Evolutionary conservation across 495 filamentous ascomycete species (phyloP).

Genomic region (Chaetomidium leptoderma): DNA sequence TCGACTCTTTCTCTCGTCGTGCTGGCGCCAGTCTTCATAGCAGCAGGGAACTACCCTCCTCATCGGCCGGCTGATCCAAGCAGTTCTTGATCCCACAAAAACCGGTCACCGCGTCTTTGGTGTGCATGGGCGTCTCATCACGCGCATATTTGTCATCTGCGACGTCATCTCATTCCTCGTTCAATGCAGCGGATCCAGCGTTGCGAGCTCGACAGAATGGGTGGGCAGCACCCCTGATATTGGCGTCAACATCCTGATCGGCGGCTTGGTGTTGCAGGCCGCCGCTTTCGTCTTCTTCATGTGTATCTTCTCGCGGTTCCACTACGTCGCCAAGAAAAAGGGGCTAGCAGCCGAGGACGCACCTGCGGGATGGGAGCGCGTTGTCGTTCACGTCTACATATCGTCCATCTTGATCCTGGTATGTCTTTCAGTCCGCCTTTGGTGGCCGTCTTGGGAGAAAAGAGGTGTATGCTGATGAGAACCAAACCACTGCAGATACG

Average conservation of each 20-base stretch:
- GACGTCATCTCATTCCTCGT: conserved; percentile 41
- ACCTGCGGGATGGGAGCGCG: conserved; percentile 43
- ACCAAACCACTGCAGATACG: conserved; percentile 30
- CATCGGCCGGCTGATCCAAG: conserved; percentile 45
- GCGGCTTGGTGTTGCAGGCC: conserved; percentile 46
- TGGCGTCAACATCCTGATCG: conserved; percentile 45
- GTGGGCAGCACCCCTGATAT: conserved; percentile 24
- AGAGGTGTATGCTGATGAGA: background rate
- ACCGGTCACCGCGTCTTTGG: conserved; percentile 17
- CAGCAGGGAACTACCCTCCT: conserved; percentile 46
- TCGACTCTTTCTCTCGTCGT: conserved; percentile 52
- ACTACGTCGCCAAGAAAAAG: conserved; percentile 13
- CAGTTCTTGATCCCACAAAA: conserved; percentile 26
- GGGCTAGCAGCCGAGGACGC: background rate
- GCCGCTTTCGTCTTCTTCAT: conserved; percentile 50
- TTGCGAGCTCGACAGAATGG: conserved; percentile 27
- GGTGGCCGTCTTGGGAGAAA: no score
- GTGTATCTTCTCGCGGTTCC: conserved; percentile 37
- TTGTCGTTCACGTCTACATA: conserved; percentile 51
- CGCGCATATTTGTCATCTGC: conserved; percentile 40
- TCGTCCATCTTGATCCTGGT: conserved; percentile 55
- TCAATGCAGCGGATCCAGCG: conserved; percentile 31
- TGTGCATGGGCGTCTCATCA: conserved; percentile 36
- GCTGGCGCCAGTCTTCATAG: conserved; percentile 47
- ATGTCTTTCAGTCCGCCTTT: background rate